Evolutionary conservation across 179 eudicot genomes (phyloP), one percentile per base, ranked within the genome.

Genomic region (Vitellaria paradoxa): DNA sequence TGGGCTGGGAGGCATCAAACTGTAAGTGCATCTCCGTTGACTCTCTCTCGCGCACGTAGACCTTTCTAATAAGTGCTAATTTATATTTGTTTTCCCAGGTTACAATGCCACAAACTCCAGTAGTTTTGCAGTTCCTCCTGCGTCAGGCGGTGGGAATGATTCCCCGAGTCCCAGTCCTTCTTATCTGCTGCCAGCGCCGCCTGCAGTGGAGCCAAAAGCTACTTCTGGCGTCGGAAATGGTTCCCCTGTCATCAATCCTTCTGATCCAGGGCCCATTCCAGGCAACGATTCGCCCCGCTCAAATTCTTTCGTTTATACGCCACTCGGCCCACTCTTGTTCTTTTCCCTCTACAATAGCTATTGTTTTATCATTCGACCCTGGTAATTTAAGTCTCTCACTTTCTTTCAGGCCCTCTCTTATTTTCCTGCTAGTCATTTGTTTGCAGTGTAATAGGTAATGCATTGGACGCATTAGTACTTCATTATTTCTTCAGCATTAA

Each of bases 1-100:
- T 95, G 67, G 97, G 97, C 57, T 95, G 97, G 98, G 86, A 90
- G 87, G 86, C 81, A 70, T 91, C 89, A 9, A 82, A 89, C 75
- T 94, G 97, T 92, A 66, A 86, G 92, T 85, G 62, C 52, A 30
- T 17, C 24, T 17, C 7, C 20, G 24, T 46, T 18, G 9, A 15
- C 30, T 62, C 65, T 30, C 40, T 26, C 5, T 6, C 12, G 42
- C 2, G 18, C 26, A 65, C 26, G 12, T 23, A 2, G 20, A 45
- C 21, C 61, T 46, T 45, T 68, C 65, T 30, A 55, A 8, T 30
- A 55, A 8, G 10, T 23, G 60, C 72, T 24, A 24, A 67, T 23
- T 18, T 30, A 7, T n/a, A 21, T 3, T 15, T 49, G 12, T 59
- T 74, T 49, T 76, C 7, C 4, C 81, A 93, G 97, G 97, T 84